A percentile compares a stretch with the other conserved stretches of the same genome.
These are phyloP conservation scores for Fusarium napiforme DNA, from an alignment of 2,329 filamentous ascomycete genomes.

Conservation along the genomic window DNA sequence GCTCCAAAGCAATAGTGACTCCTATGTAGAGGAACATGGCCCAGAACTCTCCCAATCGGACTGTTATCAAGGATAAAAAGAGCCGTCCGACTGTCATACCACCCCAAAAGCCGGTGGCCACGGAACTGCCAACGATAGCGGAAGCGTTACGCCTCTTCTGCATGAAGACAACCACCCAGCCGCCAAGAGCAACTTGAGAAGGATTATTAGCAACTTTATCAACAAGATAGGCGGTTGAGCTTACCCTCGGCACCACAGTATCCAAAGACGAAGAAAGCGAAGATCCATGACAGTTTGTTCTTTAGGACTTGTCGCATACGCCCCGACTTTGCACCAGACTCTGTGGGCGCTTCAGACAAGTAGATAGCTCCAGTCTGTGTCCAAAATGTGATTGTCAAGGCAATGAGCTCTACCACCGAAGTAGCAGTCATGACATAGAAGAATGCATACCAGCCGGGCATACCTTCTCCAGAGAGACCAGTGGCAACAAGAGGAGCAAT, in stretches of 20 bases:
- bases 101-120: not conserved
- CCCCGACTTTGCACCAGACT: not conserved
- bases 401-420: not conserved
- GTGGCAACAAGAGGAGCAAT: not conserved
- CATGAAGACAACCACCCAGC: not conserved
- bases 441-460: not conserved
- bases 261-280: not conserved
- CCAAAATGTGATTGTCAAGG: not conserved
- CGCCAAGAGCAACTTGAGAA: not conserved
- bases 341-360: not conserved
- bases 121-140: not conserved
- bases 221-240: accelerated
- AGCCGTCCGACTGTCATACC: not conserved
- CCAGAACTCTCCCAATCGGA: not conserved
- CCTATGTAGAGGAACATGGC: not conserved
- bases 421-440: not conserved
- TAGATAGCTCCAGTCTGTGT: not conserved
- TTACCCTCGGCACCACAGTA: not conserved
- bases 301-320: not conserved
- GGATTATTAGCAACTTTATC: not conserved
- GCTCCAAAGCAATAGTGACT: not conserved
- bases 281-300: not conserved
- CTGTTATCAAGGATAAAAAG: not conserved
- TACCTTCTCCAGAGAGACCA: not conserved
- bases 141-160: not conserved